Base-by-base conservation (phyloP, 371 early-diverging fungal species). In the Syncephalastrum sp. region DNA sequence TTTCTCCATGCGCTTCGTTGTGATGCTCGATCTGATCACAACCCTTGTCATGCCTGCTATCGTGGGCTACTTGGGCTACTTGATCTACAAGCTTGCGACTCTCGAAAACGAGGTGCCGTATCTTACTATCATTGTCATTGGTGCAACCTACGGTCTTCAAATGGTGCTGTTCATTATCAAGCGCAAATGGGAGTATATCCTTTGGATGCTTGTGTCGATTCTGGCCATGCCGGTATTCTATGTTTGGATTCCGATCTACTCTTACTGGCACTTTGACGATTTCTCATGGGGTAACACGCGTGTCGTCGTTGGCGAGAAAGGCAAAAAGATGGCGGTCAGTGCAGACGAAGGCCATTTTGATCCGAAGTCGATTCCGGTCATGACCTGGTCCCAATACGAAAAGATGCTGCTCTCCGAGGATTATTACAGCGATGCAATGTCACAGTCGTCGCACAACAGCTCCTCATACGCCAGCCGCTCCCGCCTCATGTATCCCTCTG, bases 1-100 rank as follows among this genome's bases (percentile, higher is more conserved):
- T 67, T 96, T 95, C 81, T 94, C 95, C 21, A 96, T 97, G 97
- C 91, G 95, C 16, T 95, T 96, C 69, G 88, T 96, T 38, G 96
- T 96, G 51, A 80, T 91, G 48, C 64, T 96, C 49, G 97, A 97
- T 79, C 74, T 97, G 42, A 75, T 95, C 61, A 88, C 93, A 19
- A 97, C 97, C 1, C 57, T 97, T 57, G 84, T 91, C 42, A 82
- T 92, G 69, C 97, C 97, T 1, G 97, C 94, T 5, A 91, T 92
- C 6, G 83, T 97, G 16, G 72, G 86, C 4, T 97, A 91, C 60
- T 65, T 92, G 46, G 82, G 72, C 4, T 91, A 87, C 84, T 74
- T 93, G 55, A 83, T 91, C 16, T 86, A 84, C 68, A 42, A 70
- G 24, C 57, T 82, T 7, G 68, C 71, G 1, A 71, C 72, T 51